phyloP scores from a whole-genome alignment of 768 basidiomycete genomes.

The Boletus subcaerulescens region DNA sequence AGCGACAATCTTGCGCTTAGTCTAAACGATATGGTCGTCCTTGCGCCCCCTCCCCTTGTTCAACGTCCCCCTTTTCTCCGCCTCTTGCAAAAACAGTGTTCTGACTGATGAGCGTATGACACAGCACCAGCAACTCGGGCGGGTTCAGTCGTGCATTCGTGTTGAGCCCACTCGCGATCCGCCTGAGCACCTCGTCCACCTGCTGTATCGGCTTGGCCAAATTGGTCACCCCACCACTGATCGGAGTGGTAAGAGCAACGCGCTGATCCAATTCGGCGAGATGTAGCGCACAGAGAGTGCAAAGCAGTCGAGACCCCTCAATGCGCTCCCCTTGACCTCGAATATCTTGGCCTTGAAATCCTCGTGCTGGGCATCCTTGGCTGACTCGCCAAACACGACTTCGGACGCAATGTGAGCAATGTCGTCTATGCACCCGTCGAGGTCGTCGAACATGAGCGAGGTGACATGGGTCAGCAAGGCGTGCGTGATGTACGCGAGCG shows the following conservation, averaged over 20 bases:
- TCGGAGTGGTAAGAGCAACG: slow-evolving; percentile 73
- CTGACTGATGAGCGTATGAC: slow-evolving; percentile 86
- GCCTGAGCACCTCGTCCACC: slow-evolving; percentile 84
- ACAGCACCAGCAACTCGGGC: slow-evolving; percentile 71
- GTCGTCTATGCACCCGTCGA: slow-evolving; percentile 78
- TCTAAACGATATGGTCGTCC: slow-evolving; percentile 69
- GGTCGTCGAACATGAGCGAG: slow-evolving; percentile 49
- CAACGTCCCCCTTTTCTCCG: slow-evolving; percentile 35
- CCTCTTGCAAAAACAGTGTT: slow-evolving; percentile 83
- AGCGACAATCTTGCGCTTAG: slow-evolving; percentile 57
- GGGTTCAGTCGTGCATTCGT: slow-evolving; percentile 71
- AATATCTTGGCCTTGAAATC: slow-evolving; percentile 94
- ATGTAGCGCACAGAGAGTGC: slow-evolving; percentile 75
- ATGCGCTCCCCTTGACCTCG: slow-evolving; percentile 80
- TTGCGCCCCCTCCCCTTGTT: slow-evolving; percentile 34
- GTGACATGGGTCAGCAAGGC: too few relatives aligned
- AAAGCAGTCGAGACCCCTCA: slow-evolving; percentile 84
- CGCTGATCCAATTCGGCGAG: slow-evolving; percentile 72
- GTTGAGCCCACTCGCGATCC: slow-evolving; percentile 82
- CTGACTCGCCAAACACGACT: slow-evolving; percentile 93
- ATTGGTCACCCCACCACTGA: slow-evolving; percentile 83
- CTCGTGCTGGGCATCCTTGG: slow-evolving; percentile 81
- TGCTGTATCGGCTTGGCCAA: slow-evolving; percentile 75
- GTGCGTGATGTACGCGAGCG: too few relatives aligned
- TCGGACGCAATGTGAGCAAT: slow-evolving; percentile 79